Base-by-base conservation (phyloP, 257 asterid genomes). In the Nicotiana noctiflora region DNA sequence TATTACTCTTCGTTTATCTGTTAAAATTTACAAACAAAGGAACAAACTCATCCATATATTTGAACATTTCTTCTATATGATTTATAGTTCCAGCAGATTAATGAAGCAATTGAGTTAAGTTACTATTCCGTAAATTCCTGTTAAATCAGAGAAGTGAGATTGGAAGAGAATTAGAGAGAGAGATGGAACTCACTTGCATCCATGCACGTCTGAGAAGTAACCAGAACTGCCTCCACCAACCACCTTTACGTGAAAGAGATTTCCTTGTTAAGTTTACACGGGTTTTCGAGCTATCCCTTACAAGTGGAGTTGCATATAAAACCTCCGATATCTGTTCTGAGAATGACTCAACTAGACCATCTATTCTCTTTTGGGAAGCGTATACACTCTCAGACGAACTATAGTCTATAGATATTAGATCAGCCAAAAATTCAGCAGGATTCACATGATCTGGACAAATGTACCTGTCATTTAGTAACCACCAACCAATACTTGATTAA, bases 401-500 rank as follows among this genome's bases (percentile, higher is more conserved):
- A 88, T 95, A 93, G 87, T 95, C 98, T 44, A 95, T 89, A 76
- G 99, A 93, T 85, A 95, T 95, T 72, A 95, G 97, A 90, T 95
- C 99, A 12, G 99, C 99, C 91, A 95, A 89, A 89, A 93, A 95
- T 86, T 95, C 99, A 19, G 99, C 99, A 21, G 98, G 99, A 87
- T 95, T 95, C 59, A 86, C 97, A 86, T 93, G 94, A 85, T 91
- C 98, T 15, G 97, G 97, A 83, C 99, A 95, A 67, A 83, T 76
- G 84, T 90, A 91, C 97, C 99, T 95, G 93, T 23, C 81, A 82
- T 75, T 84, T 81, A 77, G 81, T 31, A 49, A 76, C 84, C 80
- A 84, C 60, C 77, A 68, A 53, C 67, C 61, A 79, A 80, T 62
- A 61, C 51, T 72, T 79, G 60, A 64, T 75, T 79, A 77, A 82